phyloP scores from a whole-genome alignment of 2,329 filamentous ascomycete genomes.

The Aspergillus pseudonomiae region DNA sequence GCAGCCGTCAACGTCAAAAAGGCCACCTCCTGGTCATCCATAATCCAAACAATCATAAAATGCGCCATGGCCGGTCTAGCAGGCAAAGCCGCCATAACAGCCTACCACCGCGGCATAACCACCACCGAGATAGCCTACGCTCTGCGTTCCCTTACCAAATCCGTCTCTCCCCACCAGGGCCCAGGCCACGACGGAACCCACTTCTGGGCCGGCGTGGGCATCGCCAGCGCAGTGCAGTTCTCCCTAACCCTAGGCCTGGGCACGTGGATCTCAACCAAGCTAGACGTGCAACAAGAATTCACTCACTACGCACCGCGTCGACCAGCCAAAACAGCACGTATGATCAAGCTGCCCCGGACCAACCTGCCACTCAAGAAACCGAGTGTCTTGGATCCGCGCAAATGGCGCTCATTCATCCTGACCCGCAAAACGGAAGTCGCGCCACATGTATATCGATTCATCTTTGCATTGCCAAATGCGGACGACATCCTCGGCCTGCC shows the following conservation, averaged over 20 bases:
- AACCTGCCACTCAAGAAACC: conserved; percentile 28
- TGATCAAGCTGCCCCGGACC: conserved; percentile 28
- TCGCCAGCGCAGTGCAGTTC: conserved; percentile 24
- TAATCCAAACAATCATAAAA: conserved; percentile 8
- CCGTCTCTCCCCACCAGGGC: neutral
- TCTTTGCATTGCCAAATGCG: conserved; percentile 52
- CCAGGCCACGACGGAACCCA: neutral
- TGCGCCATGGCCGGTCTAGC: conserved; percentile 11
- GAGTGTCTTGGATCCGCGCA: conserved; percentile 40
- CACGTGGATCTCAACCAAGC: conserved; percentile 23
- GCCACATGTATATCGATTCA: conserved; percentile 43
- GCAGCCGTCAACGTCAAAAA: conserved; percentile 21
- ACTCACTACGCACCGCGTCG: conserved; percentile 41
- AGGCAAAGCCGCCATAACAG: conserved; percentile 8
- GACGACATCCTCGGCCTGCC: conserved; percentile 54
- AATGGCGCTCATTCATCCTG: conserved; percentile 53
- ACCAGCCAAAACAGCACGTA: conserved; percentile 38
- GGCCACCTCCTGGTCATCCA: neutral
- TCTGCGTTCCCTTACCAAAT: neutral
- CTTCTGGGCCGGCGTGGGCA: conserved; percentile 26
- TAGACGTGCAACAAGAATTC: conserved; percentile 30
- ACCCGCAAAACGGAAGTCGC: conserved; percentile 17
- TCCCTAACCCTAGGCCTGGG: conserved; percentile 21
- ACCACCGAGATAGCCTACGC: neutral
- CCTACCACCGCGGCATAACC: conserved; percentile 8